These are phyloP conservation scores for Penicillium manginii DNA, from an alignment of 495 filamentous ascomycete genomes.

Conservation along the genomic window DNA sequence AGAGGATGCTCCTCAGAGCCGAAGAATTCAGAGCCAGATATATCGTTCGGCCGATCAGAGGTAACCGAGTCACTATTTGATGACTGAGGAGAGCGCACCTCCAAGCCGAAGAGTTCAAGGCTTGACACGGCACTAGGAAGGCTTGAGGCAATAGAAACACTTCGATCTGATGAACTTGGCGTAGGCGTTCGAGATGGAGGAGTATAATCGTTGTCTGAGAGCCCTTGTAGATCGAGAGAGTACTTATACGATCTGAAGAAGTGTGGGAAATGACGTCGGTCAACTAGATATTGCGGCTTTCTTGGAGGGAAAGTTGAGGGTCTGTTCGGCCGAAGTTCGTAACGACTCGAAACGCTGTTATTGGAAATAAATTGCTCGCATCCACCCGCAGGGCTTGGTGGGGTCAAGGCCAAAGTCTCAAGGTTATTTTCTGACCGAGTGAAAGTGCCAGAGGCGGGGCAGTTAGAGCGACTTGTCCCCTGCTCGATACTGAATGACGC, in stretches of 20 bases:
- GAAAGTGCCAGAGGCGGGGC: not conserved
- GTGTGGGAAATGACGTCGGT: constrained; percentile 11
- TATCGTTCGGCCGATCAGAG: not conserved
- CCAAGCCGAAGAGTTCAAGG: constrained; percentile 13
- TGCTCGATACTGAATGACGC: too few relatives aligned
- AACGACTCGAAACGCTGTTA: not conserved
- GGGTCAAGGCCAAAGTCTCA: constrained; percentile 5
- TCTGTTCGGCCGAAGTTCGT: constrained; percentile 14
- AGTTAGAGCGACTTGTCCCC: not conserved
- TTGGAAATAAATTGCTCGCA: not conserved
- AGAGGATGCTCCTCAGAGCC: not conserved
- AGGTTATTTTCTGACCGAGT: not conserved
- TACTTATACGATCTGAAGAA: constrained; percentile 12
- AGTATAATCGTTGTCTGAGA: constrained; percentile 3
- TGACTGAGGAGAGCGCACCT: constrained; percentile 6
- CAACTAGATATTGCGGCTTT: constrained; percentile 11
- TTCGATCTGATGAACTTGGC: constrained; percentile 6
- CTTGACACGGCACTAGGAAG: constrained; percentile 6
- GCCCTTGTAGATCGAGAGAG: not conserved
- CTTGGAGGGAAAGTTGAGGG: constrained; percentile 7
- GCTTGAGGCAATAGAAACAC: constrained; percentile 6
- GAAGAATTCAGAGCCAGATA: constrained; percentile 8
- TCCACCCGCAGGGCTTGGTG: constrained; percentile 5
- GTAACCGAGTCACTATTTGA: not conserved
- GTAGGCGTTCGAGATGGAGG: not conserved